These are phyloP conservation scores for Rubia peregrina DNA, from an alignment of 305 asterid genomes.

Conservation along the genomic window DNA sequence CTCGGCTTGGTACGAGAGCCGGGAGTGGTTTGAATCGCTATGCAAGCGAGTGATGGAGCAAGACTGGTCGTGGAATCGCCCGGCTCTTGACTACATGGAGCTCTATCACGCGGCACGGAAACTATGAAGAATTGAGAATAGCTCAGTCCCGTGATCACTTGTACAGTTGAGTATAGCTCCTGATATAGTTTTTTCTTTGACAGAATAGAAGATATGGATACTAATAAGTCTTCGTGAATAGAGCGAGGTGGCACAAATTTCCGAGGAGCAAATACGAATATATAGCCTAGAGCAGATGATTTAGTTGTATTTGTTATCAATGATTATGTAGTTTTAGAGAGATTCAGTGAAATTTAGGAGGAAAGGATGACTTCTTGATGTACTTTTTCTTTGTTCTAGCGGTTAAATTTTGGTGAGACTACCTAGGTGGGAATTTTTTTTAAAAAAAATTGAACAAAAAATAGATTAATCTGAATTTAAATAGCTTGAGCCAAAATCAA, in stretches of 20 bases:
- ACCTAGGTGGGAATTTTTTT: too few relatives aligned
- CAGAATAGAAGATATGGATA: background rate
- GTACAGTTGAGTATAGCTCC: conserved; percentile 14
- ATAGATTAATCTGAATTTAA: too few relatives aligned
- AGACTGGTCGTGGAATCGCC: conserved; percentile 99
- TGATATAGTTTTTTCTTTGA: background rate
- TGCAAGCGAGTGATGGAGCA: conserved; percentile 96
- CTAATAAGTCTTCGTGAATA: conserved; percentile 5
- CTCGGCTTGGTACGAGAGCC: conserved; percentile 81
- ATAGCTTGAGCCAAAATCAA: too few relatives aligned
- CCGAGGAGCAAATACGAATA: background rate
- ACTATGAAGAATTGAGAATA: conserved; percentile 22
- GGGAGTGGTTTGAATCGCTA: conserved; percentile 77
- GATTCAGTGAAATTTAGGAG: background rate
- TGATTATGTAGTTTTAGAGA: background rate
- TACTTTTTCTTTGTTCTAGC: too few relatives aligned
- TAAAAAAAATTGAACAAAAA: too few relatives aligned
- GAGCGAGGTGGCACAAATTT: background rate
- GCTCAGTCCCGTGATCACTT: background rate
- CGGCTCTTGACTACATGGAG: conserved; percentile 98
- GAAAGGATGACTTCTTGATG: too few relatives aligned
- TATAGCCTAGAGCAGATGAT: background rate
- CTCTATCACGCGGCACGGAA: conserved; percentile 91
- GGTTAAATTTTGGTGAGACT: too few relatives aligned
- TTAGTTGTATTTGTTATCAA: background rate